Conservation (phyloP, 768 basidiomycete species). For the Tylopilus cervinicoccineus region DNA sequence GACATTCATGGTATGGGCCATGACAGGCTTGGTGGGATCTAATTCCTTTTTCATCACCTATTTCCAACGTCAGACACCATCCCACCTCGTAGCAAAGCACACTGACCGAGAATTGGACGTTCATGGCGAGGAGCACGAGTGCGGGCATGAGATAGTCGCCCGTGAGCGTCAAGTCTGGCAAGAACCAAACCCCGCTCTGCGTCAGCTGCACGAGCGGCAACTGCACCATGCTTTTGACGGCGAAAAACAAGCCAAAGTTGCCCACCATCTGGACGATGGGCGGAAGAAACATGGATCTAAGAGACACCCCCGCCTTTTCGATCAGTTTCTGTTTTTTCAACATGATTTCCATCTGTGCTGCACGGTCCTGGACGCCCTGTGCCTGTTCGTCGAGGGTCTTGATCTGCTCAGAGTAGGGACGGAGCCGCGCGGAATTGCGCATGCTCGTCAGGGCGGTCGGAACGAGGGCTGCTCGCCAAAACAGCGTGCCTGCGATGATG, state of each 20-base stretch:
- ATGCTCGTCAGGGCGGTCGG: slow-evolving; percentile 57
- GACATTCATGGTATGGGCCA: slow-evolving; percentile 65
- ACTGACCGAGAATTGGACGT: slow-evolving; percentile 66
- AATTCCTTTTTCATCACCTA: slow-evolving; percentile 50
- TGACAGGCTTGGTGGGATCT: slow-evolving; percentile 48
- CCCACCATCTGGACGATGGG: slow-evolving; percentile 71
- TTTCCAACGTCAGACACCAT: slow-evolving; percentile 2
- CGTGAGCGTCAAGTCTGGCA: slow-evolving; percentile 80
- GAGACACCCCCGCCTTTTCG: slow-evolving; percentile 60
- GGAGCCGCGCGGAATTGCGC: slow-evolving; percentile 48
- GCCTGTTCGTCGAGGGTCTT: slow-evolving; percentile 47
- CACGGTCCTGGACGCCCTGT: slow-evolving; percentile 32
- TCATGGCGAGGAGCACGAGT: slow-evolving; percentile 53
- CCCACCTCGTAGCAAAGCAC: background rate
- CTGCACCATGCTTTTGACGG: slow-evolving; percentile 64
- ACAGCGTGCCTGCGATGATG: slow-evolving; percentile 59
- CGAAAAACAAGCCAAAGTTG: slow-evolving; percentile 81
- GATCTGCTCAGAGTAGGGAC: slow-evolving; percentile 42
- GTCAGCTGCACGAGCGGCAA: slow-evolving; percentile 72
- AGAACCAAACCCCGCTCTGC: slow-evolving; percentile 67
- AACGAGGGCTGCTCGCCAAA: slow-evolving; percentile 58
- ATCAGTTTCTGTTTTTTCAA: slow-evolving; percentile 52
- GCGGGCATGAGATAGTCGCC: slow-evolving; percentile 74
- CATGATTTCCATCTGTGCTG: slow-evolving; percentile 40
- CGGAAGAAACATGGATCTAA: slow-evolving; percentile 48